A percentile compares a stretch with the other conserved stretches of the same genome.
phyloP scores from a whole-genome alignment of 2,329 filamentous ascomycete species.

The Botrytis porri region DNA sequence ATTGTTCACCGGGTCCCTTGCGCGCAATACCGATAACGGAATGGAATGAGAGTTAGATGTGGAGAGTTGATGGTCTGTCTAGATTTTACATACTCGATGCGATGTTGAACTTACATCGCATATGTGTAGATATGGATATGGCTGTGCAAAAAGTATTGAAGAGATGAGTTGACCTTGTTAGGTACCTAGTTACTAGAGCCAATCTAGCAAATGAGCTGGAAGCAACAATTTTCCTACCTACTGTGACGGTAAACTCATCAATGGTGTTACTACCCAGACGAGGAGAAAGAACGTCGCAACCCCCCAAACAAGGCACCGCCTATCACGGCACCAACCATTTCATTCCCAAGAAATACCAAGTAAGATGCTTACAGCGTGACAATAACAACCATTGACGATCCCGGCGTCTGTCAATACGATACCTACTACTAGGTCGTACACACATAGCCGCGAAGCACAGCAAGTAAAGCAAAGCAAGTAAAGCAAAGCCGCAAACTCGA shows the following conservation, averaged over 20 bases:
- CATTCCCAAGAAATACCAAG: not conserved
- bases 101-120: too few species aligned
- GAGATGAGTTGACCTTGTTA: not conserved
- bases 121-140: not conserved
- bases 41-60: not conserved
- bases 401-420: constrained; percentile 28
- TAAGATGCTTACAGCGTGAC: too few species aligned
- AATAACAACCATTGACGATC: not conserved
- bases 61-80: not conserved
- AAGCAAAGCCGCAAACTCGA: not conserved
- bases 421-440: too few species aligned
- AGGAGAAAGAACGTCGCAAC: not conserved
- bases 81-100: not conserved
- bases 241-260: not conserved
- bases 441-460: not conserved
- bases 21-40: not conserved
- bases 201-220: not conserved
- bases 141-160: not conserved
- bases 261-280: not conserved
- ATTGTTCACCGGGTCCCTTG: too few species aligned
- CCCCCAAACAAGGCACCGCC: not conserved
- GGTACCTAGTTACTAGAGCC: too few species aligned
- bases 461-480: too few species aligned
- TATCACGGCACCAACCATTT: not conserved
- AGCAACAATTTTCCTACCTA: not conserved